These are phyloP conservation scores for Clarireedia monteithiana DNA, from an alignment of 2,329 filamentous ascomycete genomes.

Conservation along the genomic window DNA sequence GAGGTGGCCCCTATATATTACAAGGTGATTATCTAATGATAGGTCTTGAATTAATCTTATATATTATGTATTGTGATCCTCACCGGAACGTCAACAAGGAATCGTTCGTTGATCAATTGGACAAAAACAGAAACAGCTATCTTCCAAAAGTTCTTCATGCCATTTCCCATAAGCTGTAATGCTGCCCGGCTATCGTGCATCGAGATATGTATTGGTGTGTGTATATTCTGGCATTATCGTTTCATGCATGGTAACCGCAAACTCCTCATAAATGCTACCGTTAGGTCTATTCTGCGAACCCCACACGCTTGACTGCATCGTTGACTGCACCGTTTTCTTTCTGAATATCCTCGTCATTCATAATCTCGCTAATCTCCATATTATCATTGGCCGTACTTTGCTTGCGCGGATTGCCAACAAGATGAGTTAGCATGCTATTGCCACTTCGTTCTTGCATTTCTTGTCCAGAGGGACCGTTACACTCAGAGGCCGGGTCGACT, in stretches of 20 bases:
- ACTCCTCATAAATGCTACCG: background rate
- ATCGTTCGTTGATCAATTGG: too few relatives aligned
- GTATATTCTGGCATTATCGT: background rate
- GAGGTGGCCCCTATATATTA: too few relatives aligned
- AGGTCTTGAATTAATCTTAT: too few relatives aligned
- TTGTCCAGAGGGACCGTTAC: slow-evolving; percentile 2
- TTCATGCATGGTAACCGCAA: background rate
- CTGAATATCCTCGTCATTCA: slow-evolving; percentile 18
- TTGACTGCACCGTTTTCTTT: slow-evolving; percentile 23
- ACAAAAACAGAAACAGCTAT: background rate
- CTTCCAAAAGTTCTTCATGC: background rate
- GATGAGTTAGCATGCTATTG: slow-evolving; percentile 17
- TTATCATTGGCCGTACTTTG: slow-evolving; percentile 24
- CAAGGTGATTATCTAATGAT: too few relatives aligned
- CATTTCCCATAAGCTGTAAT: background rate
- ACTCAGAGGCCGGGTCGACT: slow-evolving; percentile 16
- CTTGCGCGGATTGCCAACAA: slow-evolving; percentile 3
- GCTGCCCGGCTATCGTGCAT: slow-evolving; percentile 1
- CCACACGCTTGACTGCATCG: slow-evolving; percentile 21
- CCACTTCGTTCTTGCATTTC: slow-evolving; percentile 27
- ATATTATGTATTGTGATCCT: too few relatives aligned
- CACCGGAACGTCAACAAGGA: too few relatives aligned
- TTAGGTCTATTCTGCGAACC: slow-evolving; percentile 13
- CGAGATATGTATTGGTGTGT: background rate
- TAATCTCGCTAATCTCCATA: slow-evolving; percentile 27